A percentile compares a stretch with the other conserved stretches of the same genome.
phyloP scores from a whole-genome alignment of 208 protist genomes.

The Acanthamoeba polyphaga region DNA sequence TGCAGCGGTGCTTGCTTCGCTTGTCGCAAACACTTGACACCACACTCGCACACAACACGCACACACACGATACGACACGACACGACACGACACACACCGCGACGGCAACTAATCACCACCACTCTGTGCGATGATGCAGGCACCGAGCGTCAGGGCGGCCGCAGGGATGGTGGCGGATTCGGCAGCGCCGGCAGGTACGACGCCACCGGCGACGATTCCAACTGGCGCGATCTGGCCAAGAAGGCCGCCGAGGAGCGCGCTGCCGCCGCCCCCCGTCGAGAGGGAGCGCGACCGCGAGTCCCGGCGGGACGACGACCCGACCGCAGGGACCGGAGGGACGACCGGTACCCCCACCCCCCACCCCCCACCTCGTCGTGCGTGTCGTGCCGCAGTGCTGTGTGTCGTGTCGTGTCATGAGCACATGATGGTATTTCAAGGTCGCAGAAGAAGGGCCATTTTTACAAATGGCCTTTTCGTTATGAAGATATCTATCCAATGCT shows the following conservation, averaged over 20 bases:
- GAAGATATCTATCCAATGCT: too few species aligned
- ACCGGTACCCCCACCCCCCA: background rate
- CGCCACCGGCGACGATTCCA: background rate
- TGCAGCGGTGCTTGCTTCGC: conserved; percentile 20
- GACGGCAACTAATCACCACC: background rate
- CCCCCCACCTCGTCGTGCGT: too few species aligned
- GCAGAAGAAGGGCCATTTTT: background rate
- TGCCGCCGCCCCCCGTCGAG: background rate
- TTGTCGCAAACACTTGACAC: background rate
- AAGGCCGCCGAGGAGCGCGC: conserved; percentile 50
- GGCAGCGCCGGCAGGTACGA: conserved; percentile 14
- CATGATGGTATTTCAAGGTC: background rate
- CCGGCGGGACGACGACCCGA: background rate
- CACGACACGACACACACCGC: too few species aligned
- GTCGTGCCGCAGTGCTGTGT: too few species aligned
- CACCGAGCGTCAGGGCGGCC: background rate
- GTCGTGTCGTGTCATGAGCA: background rate
- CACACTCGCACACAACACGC: too few species aligned
- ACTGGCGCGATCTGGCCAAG: conserved; percentile 49
- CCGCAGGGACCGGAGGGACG: background rate
- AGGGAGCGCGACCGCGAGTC: background rate
- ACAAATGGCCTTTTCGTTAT: too few species aligned
- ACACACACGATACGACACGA: too few species aligned
- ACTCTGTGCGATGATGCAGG: background rate
- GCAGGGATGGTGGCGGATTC: background rate